Percentiles rank a stretch among this genome's conserved stretches.
phyloP scores from a whole-genome alignment of 129 eudicot genomes.

The Centaurea solstitialis region DNA sequence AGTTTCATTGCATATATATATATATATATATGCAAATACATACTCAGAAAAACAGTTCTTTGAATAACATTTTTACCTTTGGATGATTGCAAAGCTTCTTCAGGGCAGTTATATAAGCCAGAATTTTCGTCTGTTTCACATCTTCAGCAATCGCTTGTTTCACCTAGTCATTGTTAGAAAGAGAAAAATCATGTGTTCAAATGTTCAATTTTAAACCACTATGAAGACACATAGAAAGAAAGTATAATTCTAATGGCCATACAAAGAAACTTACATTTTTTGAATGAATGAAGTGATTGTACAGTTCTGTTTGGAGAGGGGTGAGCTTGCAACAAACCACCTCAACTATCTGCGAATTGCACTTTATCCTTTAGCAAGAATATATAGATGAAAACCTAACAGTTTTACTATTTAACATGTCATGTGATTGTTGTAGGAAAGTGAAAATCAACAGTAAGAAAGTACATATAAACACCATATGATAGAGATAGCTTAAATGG shows the following conservation, averaged over 20 bases:
- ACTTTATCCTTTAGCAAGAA: slow-evolving; percentile 14
- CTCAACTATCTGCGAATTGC: slow-evolving; percentile 69
- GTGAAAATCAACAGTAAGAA: neutral
- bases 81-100: slow-evolving; percentile 99
- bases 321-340: slow-evolving; percentile 98
- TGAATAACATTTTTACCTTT: slow-evolving; percentile 54
- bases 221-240: slow-evolving; percentile 11
- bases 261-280: slow-evolving; percentile 64
- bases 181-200: slow-evolving; percentile 8
- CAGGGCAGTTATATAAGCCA: slow-evolving; percentile 93
- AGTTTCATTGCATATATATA: neutral
- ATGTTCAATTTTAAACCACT: slow-evolving; percentile 7
- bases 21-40: neutral
- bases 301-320: slow-evolving; percentile 77
- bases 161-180: slow-evolving; percentile 50
- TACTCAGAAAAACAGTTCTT: neutral
- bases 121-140: slow-evolving; percentile 69
- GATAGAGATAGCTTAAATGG: neutral
- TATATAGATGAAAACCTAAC: slow-evolving; percentile 4
- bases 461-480: neutral
- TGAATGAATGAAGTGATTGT: slow-evolving; percentile 90
- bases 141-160: slow-evolving; percentile 77
- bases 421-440: neutral
- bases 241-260: slow-evolving; percentile 1
- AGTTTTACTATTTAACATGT: neutral